Evolutionary conservation across 2,329 filamentous ascomycete species (phyloP).

Genomic region (Cladosporium sp.): DNA sequence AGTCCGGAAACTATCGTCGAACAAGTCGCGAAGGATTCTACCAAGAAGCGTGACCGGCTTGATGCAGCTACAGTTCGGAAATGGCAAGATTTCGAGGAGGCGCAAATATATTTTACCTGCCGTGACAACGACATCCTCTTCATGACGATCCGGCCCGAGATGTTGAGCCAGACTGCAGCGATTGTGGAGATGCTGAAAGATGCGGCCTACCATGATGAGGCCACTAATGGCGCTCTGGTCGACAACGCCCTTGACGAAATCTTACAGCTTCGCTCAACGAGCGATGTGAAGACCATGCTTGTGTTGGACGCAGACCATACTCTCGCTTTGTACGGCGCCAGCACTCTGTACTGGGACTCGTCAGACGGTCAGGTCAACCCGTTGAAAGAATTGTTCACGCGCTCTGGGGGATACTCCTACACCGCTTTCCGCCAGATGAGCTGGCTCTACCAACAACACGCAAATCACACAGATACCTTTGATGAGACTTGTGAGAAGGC

Average conservation of each 20-base stretch:
- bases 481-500: slow-evolving; percentile 48
- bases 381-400: slow-evolving; percentile 57
- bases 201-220: slow-evolving; percentile 29
- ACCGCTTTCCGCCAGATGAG: slow-evolving; percentile 56
- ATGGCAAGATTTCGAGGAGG: slow-evolving; percentile 54
- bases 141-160: slow-evolving; percentile 27
- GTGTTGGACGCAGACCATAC: slow-evolving; percentile 63
- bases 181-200: slow-evolving; percentile 44
- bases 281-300: slow-evolving; percentile 46
- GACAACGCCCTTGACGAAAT: slow-evolving; percentile 2
- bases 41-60: slow-evolving; percentile 31
- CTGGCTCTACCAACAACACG: slow-evolving; percentile 54
- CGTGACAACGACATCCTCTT: slow-evolving; percentile 51
- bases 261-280: slow-evolving; percentile 40
- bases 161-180: slow-evolving; percentile 27
- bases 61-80: slow-evolving; percentile 40
- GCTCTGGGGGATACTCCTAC: slow-evolving; percentile 53
- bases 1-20: slow-evolving; percentile 38
- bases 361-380: slow-evolving; percentile 48
- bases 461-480: slow-evolving; percentile 39
- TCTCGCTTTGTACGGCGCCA: slow-evolving; percentile 53
- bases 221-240: slow-evolving; percentile 40
- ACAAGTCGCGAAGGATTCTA: slow-evolving; percentile 43
- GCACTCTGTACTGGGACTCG: slow-evolving; percentile 56
- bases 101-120: slow-evolving; percentile 48